Evolutionary conservation across 805 yeast species (phyloP), one percentile per base, ranked within the genome.

Genomic region (Yamadazyma insecticola): DNA sequence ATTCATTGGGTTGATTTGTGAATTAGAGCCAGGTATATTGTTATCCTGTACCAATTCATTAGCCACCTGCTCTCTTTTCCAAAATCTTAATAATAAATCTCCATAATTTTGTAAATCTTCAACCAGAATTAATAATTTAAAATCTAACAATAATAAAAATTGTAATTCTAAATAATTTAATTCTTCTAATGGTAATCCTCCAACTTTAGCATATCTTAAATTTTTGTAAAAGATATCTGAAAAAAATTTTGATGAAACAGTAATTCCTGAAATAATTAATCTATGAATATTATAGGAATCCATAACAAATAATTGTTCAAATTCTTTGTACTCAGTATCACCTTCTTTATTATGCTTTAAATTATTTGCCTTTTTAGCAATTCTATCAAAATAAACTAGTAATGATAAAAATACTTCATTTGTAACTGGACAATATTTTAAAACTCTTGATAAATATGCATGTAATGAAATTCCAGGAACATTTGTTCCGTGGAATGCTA

Each of bases 341-440:
- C 39, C 48, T 25, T 47, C 50, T 19, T 44, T 47, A 24, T 46
- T 50, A 14, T 39, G 39, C 16, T 55, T 56, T 25, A 65, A 47
- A 37, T 60, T 72, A 49, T 84, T 82, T 25, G 92, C 87, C 40
- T 85, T 72, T 50, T 85, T 85, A 13, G 95, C 92, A 26, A 90
- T 87, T 40, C 97, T 67, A 59, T 92, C 99, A 61, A 92, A 88
- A 56, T 92, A 92, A 18, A 92, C 97, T 47, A 92, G 67, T 21
- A 92, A 61, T 22, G 96, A 81, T 28, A 92, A 63, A 56, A 89
- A 92, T 20, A 92, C 97, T 54, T 92, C 97, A 57, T 90, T 90
- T 2, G 98, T 89, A n/a, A 92, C 92, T 0, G 99, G 97, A 56
- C 99, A 92, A 60, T 92, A 92, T 58, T 90, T 90, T 53, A 90